phyloP scores from a whole-genome alignment of 1,139 yeast genomes.

The Protomyces arabidopsidicola region DNA sequence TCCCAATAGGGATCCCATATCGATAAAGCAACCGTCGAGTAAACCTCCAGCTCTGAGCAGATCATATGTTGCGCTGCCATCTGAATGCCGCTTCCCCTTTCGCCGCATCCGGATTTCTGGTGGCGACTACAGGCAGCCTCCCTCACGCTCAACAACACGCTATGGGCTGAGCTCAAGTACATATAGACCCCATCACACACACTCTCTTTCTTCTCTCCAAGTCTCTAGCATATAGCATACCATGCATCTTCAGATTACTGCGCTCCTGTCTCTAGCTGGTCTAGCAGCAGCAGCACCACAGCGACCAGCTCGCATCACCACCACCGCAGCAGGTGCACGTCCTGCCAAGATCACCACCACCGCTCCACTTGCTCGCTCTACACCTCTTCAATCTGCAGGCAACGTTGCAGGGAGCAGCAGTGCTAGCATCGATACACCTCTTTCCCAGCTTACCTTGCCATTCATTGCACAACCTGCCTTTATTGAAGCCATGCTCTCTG shows the following conservation, averaged over 20 bases:
- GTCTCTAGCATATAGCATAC: background rate
- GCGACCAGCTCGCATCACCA: background rate
- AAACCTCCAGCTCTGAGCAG: too few species aligned
- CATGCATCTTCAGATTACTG: background rate
- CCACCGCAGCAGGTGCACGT: background rate
- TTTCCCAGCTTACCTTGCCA: conserved; percentile 33
- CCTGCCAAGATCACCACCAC: background rate
- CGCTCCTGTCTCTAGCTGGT: background rate
- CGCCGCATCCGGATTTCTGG: too few species aligned
- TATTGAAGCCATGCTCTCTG: conserved; percentile 43
- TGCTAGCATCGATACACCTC: conserved; percentile 29
- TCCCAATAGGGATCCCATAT: too few species aligned
- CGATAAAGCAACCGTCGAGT: too few species aligned
- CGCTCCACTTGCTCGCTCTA: background rate
- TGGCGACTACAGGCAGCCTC: too few species aligned
- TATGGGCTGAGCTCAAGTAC: too few species aligned
- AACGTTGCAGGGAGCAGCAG: conserved; percentile 3
- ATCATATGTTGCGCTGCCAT: too few species aligned
- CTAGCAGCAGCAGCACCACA: background rate
- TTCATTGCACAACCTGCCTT: conserved; percentile 33
- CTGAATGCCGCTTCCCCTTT: too few species aligned
- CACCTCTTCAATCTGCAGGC: background rate
- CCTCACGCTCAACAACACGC: too few species aligned
- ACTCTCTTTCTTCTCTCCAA: too few species aligned
- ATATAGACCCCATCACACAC: too few species aligned